Base-by-base conservation (phyloP, 2,329 filamentous ascomycete species). In the Colletotrichum eremochloae region DNA sequence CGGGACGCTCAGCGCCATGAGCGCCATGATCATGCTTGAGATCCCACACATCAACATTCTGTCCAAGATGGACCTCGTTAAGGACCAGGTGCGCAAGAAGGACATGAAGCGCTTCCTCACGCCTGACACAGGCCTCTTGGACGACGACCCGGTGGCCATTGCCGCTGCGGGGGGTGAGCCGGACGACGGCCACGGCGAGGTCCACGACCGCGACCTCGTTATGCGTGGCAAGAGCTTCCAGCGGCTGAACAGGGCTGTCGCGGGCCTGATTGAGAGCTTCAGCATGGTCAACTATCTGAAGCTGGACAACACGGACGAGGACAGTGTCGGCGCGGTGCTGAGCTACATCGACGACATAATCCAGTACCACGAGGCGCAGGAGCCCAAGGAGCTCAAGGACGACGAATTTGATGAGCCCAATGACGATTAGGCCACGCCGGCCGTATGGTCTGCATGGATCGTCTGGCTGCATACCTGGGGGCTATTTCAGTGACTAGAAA, bases 21-120 rank as follows among this genome's bases (percentile, higher is more conserved):
- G 94, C 78, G 95, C 96, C 75, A 99, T 99, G 96, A 91, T 99
- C 78, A 96, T 98, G 94, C 89, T 99, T 74, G 96, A 98, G 83
- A 91, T 98, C 75, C 96, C 96, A 5, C 96, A 99, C 80, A 91
- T 99, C 80, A 99, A 99, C 81, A 93, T 99, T 73, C 85, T 99
- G 68, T 97, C 93, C 80, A 99, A 99, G 85, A 98, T 98, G 95
- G 96, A 99, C 81, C 89, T 98, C 73, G 91, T 98, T 76, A 96
- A 96, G 81, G 94, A 94, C 50, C 94, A 96, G 82, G 89, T 98
- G 36, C 91, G 92, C 71, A 94, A 94, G 82, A 93, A 93, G 81
- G 95, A 98, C 77, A 81, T 99, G 72, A 97, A 97, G 84, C 89
- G 94, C 31, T 99, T 97, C 79, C 85, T 97, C 68, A 94, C 96